Evolutionary conservation across 345 rosid genomes (phyloP), one percentile per base, ranked within the genome.

Genomic region (Boechera retrofracta): DNA sequence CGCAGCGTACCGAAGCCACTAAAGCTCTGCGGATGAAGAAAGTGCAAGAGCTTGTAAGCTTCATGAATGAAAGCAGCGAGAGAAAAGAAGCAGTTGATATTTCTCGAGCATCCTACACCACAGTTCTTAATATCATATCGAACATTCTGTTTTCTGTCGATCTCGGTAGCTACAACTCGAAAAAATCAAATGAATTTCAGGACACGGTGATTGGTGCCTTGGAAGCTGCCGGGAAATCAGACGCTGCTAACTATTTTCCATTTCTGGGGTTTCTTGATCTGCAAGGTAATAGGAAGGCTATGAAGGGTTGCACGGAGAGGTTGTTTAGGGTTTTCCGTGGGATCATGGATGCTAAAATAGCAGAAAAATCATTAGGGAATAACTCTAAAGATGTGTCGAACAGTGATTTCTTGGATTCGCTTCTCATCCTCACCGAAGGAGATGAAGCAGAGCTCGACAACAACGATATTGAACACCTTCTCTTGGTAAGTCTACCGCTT

Each of bases 311-410:
- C 28, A 48, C 71, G 1, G 48, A 45, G 24, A 79, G 10, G 51
- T 15, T 83, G 59, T 18, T 77, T 32, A 44, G 16, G 55, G 57
- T 65, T 42, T 56, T 74, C 16, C 38, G 69, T 1, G 73, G 68
- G 56, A 32, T 85, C 7, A 54, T 80, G 2, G 82, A 75, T 38
- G 10, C 41, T 6, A 33, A 73, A 36, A 73, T 73, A 6, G 26
- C 28, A 35, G 24, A 21, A 21, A 21, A 21, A 21, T 21, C 24
- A 21, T 44, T 24, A 39, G 3, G 10, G 16, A 44, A 9, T 7
- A 13, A 55, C 0, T 41, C 42, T 39, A 39, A 3, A 44, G 41
- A 67, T 67, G 61, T n/a, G 8, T 58, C 45, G 2, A 51, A 32
- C 53, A 58, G 1, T 0, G 74, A 75, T 67, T 38, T 75, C 15